A percentile compares a stretch with the other conserved stretches of the same genome.
phyloP scores from a whole-genome alignment of 192 early-diverging fungal species.

The Coemansia sp. region DNA sequence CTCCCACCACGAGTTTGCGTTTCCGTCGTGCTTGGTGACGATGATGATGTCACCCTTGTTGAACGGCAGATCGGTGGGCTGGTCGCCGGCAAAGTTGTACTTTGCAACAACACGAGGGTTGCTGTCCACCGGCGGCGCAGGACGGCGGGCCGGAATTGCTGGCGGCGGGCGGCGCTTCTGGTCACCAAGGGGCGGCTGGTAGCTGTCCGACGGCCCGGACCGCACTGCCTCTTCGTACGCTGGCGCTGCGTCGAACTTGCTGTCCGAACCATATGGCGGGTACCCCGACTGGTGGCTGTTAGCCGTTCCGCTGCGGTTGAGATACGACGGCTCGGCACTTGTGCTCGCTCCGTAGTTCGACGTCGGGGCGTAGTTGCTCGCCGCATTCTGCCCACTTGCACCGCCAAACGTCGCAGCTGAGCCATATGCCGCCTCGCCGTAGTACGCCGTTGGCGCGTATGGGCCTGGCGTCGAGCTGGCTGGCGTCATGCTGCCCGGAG shows the following conservation, averaged over 20 bases:
- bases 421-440: constrained; percentile 26
- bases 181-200: constrained; percentile 18
- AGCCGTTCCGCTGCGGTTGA: constrained; percentile 29
- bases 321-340: constrained; percentile 26
- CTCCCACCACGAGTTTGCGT: constrained; percentile 79
- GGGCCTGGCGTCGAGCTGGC: constrained; percentile 13
- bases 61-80: constrained; percentile 81
- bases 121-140: constrained; percentile 12
- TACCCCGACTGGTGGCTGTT: constrained; percentile 16
- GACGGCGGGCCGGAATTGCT: constrained; percentile 51
- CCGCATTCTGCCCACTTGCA: not conserved
- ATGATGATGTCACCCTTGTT: constrained; percentile 83
- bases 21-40: constrained; percentile 66
- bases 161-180: constrained; percentile 32
- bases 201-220: constrained; percentile 18
- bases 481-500: constrained; percentile 5
- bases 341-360: constrained; percentile 3
- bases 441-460: constrained; percentile 36
- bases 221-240: constrained; percentile 5
- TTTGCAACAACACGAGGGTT: constrained; percentile 63
- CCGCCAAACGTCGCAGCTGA: constrained; percentile 11
- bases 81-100: constrained; percentile 82
- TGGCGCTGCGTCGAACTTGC: constrained; percentile 2
- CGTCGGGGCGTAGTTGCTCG: not conserved
- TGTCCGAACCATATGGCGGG: constrained; percentile 17